These are phyloP conservation scores for Rhizophagus sp. DNA, from an alignment of 192 early-diverging fungal genomes.

Conservation along the genomic window DNA sequence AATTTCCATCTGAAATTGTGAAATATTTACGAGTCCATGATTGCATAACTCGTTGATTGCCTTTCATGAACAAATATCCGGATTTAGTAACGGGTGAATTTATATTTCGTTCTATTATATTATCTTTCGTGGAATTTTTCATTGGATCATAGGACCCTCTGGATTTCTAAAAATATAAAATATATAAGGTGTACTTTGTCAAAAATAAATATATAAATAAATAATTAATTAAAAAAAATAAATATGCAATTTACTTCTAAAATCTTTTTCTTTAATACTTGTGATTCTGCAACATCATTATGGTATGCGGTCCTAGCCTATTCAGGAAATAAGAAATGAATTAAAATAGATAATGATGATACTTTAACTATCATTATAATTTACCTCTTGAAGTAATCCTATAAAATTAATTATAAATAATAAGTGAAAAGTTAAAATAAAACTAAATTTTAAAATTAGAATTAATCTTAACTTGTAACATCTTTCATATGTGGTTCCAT, in stretches of 20 bases:
- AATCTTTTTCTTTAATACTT: conserved; percentile 16
- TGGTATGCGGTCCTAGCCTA: conserved; percentile 26
- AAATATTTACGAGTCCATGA: conserved; percentile 82
- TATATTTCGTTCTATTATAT: conserved; percentile 41
- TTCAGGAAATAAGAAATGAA: not conserved
- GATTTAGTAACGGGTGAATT: conserved; percentile 53
- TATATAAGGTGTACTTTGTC: no score
- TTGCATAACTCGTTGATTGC: conserved; percentile 69
- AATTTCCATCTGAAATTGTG: conserved; percentile 60
- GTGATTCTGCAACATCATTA: conserved; percentile 19
- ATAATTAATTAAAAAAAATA: not conserved
- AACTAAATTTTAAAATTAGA: not conserved
- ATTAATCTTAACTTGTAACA: conserved; percentile 54
- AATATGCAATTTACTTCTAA: conserved; percentile 5
- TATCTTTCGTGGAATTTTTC: conserved; percentile 34
- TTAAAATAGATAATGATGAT: not conserved
- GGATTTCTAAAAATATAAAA: conserved; percentile 1
- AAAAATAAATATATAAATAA: no score
- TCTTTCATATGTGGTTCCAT: conserved; percentile 81
- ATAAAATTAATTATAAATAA: conserved; percentile 17
- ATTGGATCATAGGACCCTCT: conserved; percentile 26
- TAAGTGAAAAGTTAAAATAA: conserved; percentile 27
- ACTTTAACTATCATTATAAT: not conserved
- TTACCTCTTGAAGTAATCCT: conserved; percentile 51
- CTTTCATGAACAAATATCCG: conserved; percentile 82